phyloP scores from a whole-genome alignment of 1,284 basidiomycete species.

The Malassezia equina region DNA sequence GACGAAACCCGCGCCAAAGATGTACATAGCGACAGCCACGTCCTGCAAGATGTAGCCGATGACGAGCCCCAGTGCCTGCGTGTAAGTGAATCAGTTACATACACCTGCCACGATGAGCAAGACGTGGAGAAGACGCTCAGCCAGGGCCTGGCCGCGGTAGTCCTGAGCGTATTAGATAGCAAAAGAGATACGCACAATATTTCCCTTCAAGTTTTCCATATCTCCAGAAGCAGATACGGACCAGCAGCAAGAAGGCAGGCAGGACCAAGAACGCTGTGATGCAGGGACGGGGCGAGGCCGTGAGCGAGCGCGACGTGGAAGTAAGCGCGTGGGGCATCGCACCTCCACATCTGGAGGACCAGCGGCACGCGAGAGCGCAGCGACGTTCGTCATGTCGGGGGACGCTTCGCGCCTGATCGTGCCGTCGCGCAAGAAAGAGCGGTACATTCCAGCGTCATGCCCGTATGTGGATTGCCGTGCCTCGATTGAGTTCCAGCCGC shows the following conservation, averaged over 20 bases:
- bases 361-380: neutral
- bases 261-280: neutral
- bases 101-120: conserved; percentile 7
- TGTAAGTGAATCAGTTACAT: neutral
- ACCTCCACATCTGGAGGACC: neutral
- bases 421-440: conserved; percentile 35
- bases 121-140: neutral
- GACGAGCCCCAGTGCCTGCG: conserved; percentile 4
- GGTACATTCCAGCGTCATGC: conserved; percentile 32
- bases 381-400: neutral
- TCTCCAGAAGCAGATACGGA: neutral
- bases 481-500: conserved; percentile 39
- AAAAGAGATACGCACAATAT: conserved; percentile 3
- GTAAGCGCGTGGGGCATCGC: neutral
- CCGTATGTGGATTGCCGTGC: conserved; percentile 38
- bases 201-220: conserved; percentile 6
- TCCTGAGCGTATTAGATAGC: conserved; percentile 1
- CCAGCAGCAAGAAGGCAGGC: neutral
- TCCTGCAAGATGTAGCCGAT: conserved; percentile 9
- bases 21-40: neutral
- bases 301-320: conserved; percentile 1
- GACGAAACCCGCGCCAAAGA: neutral
- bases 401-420: conserved; percentile 15
- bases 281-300: neutral
- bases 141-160: conserved; percentile 3